Base-by-base conservation (phyloP, 805 yeast genomes). In the Wickerhamia fluorescens region DNA sequence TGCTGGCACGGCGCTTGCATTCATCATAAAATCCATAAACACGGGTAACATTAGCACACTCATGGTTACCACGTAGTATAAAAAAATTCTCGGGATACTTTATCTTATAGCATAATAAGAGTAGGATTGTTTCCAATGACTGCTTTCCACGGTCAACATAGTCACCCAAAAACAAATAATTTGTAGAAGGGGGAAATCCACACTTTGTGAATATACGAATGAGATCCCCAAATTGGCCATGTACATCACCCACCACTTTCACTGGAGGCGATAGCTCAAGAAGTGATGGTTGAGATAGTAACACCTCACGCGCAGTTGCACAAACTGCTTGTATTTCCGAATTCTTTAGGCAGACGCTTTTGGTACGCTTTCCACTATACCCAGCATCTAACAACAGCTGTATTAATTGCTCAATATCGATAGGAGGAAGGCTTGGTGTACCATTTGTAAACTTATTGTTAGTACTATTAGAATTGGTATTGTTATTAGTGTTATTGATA, bases 81-180 rank as follows among this genome's bases (percentile, higher is more conserved):
- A 89, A 92, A 56, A 92, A 88, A 58, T 89, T 89, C 49, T 92
- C 96, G 0, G 98, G 97, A 48, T 87, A 89, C 55, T 89, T 89
- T 56, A 92, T 88, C 55, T 92, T 92, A 63, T 86, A 92, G 56
- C 96, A 88, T 29, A 92, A 66, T 36, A 92, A 64, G 27, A 92
- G 64, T 36, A 89, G 61, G 14, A 92, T 87, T 0, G 98, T 92
- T 54, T 92, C 98, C 33, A 92, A 62, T 3, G 94, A 80, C 58
- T 92, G 98, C 56, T 92, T 92, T 34, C 98, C 98, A 42, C 98
- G 72, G 60, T 92, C 98, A 27, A 92, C 98, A 55, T 92, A 92
- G 59, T 92, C 98, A 16, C 98, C 98, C 26, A 92, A 58, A 46
- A 92, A 89, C 41, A 92, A 61, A 57, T 87, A 92, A 56, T 92